These are phyloP conservation scores for Waltergamsia citrina DNA, from an alignment of 2,329 filamentous ascomycete genomes.

Conservation along the genomic window DNA sequence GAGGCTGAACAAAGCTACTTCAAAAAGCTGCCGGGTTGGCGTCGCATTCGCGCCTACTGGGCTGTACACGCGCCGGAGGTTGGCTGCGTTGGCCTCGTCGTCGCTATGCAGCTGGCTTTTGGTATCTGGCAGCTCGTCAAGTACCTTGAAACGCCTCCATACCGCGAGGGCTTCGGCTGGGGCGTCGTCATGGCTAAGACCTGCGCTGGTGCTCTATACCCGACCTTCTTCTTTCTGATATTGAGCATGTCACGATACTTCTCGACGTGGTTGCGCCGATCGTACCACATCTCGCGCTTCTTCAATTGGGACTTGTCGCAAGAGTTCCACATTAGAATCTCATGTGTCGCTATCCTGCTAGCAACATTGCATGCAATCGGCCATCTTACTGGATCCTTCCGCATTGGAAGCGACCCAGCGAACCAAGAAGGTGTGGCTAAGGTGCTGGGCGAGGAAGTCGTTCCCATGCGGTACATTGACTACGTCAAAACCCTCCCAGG, in stretches of 20 bases:
- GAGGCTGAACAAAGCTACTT: conserved; percentile 33
- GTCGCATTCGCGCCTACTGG: conserved; percentile 41
- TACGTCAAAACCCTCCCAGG: conserved; percentile 39
- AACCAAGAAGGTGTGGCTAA: conserved; percentile 33
- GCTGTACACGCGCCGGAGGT: conserved; percentile 44
- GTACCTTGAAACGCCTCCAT: conserved; percentile 32
- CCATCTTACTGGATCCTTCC: conserved; percentile 42
- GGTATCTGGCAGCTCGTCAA: conserved; percentile 47
- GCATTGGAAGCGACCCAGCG: conserved; percentile 33
- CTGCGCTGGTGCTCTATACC: conserved; percentile 43
- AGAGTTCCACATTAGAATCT: conserved; percentile 46
- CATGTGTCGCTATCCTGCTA: conserved; percentile 36
- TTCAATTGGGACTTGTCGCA: conserved; percentile 48
- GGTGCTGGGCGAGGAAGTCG: conserved; percentile 31
- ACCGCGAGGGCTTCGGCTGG: conserved; percentile 43
- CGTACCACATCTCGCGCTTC: conserved; percentile 40
- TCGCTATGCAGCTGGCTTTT: conserved; percentile 36
- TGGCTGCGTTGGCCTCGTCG: conserved; percentile 36
- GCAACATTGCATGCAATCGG: conserved; percentile 44
- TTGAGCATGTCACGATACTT: conserved; percentile 49
- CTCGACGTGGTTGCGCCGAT: conserved; percentile 40
- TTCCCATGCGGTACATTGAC: conserved; percentile 31
- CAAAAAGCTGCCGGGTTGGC: conserved; percentile 30
- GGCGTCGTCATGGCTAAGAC: conserved; percentile 46
- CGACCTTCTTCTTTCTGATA: conserved; percentile 48